These are phyloP conservation scores for Aurantiochytrium sp. DNA, from an alignment of 108 stramenopile genomes.

Conservation along the genomic window DNA sequence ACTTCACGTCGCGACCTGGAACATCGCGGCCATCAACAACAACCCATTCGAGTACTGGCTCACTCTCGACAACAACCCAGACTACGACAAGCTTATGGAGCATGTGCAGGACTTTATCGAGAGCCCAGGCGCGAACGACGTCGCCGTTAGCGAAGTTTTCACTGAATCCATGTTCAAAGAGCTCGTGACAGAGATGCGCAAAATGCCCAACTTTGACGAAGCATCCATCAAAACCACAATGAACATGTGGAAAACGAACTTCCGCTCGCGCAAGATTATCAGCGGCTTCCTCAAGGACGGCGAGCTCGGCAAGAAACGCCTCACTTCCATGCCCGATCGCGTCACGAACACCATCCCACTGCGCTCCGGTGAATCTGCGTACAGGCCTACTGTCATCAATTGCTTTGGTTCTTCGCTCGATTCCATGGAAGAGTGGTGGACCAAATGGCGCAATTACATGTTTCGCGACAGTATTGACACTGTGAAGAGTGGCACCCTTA, in stretches of 20 bases:
- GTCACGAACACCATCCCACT: conserved; percentile 28
- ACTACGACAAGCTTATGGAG: conserved; percentile 26
- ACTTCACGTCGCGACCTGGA: conserved; percentile 26
- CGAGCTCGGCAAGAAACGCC: conserved; percentile 25
- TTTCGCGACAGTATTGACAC: not conserved
- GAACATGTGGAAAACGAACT: conserved; percentile 12
- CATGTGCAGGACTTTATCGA: conserved; percentile 16
- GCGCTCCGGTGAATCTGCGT: not conserved
- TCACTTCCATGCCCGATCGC: conserved; percentile 34
- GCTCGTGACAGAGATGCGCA: not conserved
- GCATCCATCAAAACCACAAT: not conserved
- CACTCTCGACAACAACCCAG: not conserved
- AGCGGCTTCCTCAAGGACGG: conserved; percentile 26
- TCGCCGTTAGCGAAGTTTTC: conserved; percentile 8
- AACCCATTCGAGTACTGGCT: conserved; percentile 42
- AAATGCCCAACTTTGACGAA: not conserved
- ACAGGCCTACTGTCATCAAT: conserved; percentile 33
- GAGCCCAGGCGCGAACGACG: not conserved
- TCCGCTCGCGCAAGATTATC: conserved; percentile 15
- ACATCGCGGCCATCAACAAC: conserved; percentile 42
- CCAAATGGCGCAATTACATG: conserved; percentile 2
- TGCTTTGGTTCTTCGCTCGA: not conserved
- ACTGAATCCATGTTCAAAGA: conserved; percentile 6
- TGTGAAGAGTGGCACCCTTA: not conserved
- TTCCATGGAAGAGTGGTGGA: conserved; percentile 20